Evolutionary conservation across 805 yeast genomes (phyloP).

Genomic region (Torulaspora maleeae): DNA sequence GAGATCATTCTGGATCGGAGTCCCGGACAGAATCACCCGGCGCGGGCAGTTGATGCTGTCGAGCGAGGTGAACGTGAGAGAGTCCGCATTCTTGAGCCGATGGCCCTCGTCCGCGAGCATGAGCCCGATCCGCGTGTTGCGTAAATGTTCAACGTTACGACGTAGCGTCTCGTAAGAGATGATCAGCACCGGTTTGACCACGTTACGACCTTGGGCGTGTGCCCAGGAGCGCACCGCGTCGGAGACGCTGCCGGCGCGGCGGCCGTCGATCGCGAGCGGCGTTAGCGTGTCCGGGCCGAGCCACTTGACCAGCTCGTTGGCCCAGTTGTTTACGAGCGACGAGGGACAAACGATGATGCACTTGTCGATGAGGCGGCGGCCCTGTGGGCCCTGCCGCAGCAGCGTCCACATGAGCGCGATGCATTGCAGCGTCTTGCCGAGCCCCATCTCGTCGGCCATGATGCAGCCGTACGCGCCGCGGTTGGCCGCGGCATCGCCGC

Average conservation of each 20-base stretch:
- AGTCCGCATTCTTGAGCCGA: conserved; percentile 81
- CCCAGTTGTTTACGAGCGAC: conserved; percentile 92
- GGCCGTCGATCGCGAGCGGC: conserved; percentile 91
- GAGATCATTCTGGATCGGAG: conserved; percentile 94
- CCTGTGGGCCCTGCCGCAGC: conserved; percentile 80
- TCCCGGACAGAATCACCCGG: conserved; percentile 89
- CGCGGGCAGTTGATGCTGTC: conserved; percentile 80
- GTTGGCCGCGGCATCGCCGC: conserved; percentile 35
- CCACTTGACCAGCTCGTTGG: conserved; percentile 93
- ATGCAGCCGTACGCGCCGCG: conserved; percentile 89
- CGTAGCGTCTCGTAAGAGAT: conserved; percentile 92
- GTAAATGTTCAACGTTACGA: conserved; percentile 71
- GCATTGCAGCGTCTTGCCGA: conserved; percentile 89
- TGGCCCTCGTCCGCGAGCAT: conserved; percentile 86
- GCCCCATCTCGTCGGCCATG: conserved; percentile 98
- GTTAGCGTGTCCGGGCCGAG: conserved; percentile 85
- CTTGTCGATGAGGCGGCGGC: conserved; percentile 75
- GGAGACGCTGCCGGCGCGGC: conserved; percentile 57
- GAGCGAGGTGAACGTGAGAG: conserved; percentile 82
- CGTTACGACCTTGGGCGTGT: conserved; percentile 75
- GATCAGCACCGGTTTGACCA: conserved; percentile 89
- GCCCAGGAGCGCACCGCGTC: conserved; percentile 79
- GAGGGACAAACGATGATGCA: conserved; percentile 94
- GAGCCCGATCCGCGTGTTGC: conserved; percentile 76
- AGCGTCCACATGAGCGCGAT: conserved; percentile 89